Conservation (phyloP, 441 rosid genomes). For the Populus hybrid region DNA sequence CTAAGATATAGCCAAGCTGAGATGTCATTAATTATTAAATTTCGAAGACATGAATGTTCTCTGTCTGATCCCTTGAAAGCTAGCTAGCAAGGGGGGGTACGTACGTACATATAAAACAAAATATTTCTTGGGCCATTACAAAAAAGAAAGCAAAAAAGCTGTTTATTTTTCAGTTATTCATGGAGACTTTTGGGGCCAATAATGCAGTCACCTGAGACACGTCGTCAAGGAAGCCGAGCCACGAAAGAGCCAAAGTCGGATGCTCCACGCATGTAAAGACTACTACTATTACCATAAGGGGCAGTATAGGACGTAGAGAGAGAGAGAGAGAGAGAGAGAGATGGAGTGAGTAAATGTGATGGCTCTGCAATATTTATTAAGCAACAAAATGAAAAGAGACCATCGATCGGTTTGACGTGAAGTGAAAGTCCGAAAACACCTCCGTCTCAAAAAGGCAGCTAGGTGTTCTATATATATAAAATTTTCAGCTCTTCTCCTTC, state of each 20-base stretch:
- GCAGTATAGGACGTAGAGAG: background rate
- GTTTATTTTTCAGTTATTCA: slow-evolving; percentile 24
- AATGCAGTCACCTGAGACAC: slow-evolving; percentile 48
- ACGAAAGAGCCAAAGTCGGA: slow-evolving; percentile 39
- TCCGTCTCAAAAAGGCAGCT: background rate
- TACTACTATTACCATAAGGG: background rate
- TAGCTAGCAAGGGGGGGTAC: background rate
- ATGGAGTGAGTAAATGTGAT: slow-evolving; percentile 28
- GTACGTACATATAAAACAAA: slow-evolving; percentile 1
- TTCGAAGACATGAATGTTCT: background rate
- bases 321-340: slow-evolving; percentile 9
- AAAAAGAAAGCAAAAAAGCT: slow-evolving; percentile 21
- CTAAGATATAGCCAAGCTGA: too few relatives aligned
- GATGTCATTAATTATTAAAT: too few relatives aligned
- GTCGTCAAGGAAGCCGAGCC: slow-evolving; percentile 38
- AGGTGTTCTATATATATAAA: too few relatives aligned
- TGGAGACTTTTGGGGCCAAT: slow-evolving; percentile 43
- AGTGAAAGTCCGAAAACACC: slow-evolving; percentile 21
- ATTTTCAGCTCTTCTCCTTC: too few relatives aligned
- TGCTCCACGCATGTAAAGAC: slow-evolving; percentile 31
- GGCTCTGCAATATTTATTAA: slow-evolving; percentile 25
- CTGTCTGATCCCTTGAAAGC: background rate
- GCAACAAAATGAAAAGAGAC: slow-evolving; percentile 34
- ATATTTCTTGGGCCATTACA: slow-evolving; percentile 28
- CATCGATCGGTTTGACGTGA: slow-evolving; percentile 46